phyloP scores from a whole-genome alignment of 1,139 yeast species.

The Candida sp. region DNA sequence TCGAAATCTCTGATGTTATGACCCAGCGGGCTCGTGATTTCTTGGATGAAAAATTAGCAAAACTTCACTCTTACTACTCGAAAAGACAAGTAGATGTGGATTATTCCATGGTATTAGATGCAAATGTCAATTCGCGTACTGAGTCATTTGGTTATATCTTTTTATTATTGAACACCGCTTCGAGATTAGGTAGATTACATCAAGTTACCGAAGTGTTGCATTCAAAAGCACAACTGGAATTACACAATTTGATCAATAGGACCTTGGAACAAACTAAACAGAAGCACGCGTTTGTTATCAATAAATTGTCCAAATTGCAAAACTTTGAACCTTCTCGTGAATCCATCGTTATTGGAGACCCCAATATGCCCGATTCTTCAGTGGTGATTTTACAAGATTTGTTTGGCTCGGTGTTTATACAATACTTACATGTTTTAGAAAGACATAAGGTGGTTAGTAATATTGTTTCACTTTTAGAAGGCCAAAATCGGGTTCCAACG shows the following conservation, averaged over 20 bases:
- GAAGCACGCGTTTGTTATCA: constrained; percentile 30
- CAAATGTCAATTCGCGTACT: constrained; percentile 24
- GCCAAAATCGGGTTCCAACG: constrained; percentile 6
- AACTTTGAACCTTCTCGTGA: constrained; percentile 21
- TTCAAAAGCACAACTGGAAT: constrained; percentile 40
- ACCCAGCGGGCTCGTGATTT: constrained; percentile 41
- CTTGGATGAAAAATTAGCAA: constrained; percentile 27
- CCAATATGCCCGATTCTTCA: constrained; percentile 44
- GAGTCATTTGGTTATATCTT: constrained; percentile 58
- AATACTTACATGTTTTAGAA: constrained; percentile 63
- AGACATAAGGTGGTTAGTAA: constrained; percentile 66
- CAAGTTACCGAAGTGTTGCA: constrained; percentile 56
- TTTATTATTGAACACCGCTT: constrained; percentile 54
- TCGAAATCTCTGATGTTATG: constrained; percentile 48
- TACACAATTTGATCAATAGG: constrained; percentile 51
- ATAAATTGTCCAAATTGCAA: constrained; percentile 30
- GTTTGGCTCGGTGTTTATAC: constrained; percentile 65
- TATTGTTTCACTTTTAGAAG: constrained; percentile 32
- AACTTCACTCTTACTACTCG: constrained; percentile 23
- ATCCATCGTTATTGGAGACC: constrained; percentile 21
- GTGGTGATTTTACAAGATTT: constrained; percentile 64
- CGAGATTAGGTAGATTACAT: constrained; percentile 60
- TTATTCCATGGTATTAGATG: constrained; percentile 26
- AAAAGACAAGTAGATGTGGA: constrained; percentile 11
- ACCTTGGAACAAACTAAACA: constrained; percentile 63